Conservation (phyloP, 176 grass and related monocot genomes). For the Lolium multiflorum region DNA sequence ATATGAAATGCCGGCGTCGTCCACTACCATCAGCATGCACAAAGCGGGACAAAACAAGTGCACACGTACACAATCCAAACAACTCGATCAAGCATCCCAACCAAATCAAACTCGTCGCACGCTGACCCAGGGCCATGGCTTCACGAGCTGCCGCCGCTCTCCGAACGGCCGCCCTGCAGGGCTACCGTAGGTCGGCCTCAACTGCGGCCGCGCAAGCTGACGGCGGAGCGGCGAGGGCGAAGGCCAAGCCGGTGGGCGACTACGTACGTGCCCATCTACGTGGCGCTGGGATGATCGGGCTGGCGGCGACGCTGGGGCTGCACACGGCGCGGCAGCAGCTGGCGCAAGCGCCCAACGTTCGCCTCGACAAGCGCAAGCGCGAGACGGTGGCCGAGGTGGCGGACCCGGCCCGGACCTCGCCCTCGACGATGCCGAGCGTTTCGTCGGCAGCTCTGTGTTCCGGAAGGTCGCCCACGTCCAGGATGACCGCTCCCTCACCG, state of each 20-base stretch:
- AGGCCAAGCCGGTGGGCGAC: slow-evolving; percentile 47
- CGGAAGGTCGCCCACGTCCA: slow-evolving; percentile 78
- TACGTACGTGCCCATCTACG: slow-evolving; percentile 77
- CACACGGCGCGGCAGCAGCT: slow-evolving; percentile 75
- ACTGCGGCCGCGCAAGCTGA: slow-evolving; percentile 12
- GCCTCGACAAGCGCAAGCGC: slow-evolving; percentile 86
- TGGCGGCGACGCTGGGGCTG: slow-evolving; percentile 59
- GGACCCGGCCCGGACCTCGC: slow-evolving; percentile 63
- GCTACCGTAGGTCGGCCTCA: not conserved
- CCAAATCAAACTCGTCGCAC: not conserved
- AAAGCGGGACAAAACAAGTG: not conserved
- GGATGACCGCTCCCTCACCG: slow-evolving; percentile 53
- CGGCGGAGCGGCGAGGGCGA: not conserved
- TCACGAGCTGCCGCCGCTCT: slow-evolving; percentile 20
- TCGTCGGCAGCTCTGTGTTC: slow-evolving; percentile 63
- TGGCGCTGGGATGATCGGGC: slow-evolving; percentile 60
- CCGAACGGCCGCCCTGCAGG: slow-evolving; percentile 20
- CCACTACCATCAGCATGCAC: not conserved
- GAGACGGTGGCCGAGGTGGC: slow-evolving; percentile 75
- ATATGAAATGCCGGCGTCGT: not conserved
- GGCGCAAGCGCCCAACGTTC: slow-evolving; percentile 75
- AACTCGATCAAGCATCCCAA: not conserved
- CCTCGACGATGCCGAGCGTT: slow-evolving; percentile 53
- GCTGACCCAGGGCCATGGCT: not conserved
- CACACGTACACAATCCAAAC: not conserved